phyloP scores from a whole-genome alignment of 139 green algal species.

The Haematococcus lacustris region DNA sequence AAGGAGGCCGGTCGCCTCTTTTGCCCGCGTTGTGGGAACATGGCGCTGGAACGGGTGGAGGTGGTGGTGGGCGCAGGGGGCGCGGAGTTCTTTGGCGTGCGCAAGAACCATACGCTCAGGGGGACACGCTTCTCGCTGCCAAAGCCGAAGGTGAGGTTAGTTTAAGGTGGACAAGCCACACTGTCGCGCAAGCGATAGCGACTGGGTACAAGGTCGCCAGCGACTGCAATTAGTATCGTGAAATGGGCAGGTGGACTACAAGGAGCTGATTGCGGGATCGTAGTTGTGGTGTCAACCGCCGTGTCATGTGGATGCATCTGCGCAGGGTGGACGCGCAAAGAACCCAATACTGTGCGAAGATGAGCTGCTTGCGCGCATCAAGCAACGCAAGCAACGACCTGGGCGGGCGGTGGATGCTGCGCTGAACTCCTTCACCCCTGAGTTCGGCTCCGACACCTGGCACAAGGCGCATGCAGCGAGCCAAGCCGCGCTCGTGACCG shows the following conservation, averaged over 20 bases:
- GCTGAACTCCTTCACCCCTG: conserved; percentile 67
- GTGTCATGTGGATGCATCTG: too few species aligned
- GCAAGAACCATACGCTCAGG: conserved; percentile 68
- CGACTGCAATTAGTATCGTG: too few species aligned
- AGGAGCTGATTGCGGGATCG: too few species aligned
- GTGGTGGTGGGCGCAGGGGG: conserved; percentile 64
- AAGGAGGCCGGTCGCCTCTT: conserved; percentile 78
- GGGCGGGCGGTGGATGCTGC: too few species aligned
- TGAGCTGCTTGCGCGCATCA: conserved; percentile 38
- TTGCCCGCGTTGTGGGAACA: conserved; percentile 90
- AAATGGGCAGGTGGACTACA: too few species aligned
- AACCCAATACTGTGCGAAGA: conserved; percentile 86
- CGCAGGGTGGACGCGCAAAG: conserved; percentile 52
- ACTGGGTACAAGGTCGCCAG: too few species aligned
- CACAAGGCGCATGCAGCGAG: too few species aligned
- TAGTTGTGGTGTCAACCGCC: too few species aligned
- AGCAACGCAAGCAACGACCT: too few species aligned
- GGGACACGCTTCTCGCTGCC: conserved; percentile 85
- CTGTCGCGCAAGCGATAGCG: too few species aligned
- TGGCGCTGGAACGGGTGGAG: conserved; percentile 75
- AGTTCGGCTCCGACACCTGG: conserved; percentile 64
- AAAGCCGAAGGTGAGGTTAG: conserved; percentile 67
- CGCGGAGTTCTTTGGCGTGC: conserved; percentile 67
- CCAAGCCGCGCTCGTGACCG: too few species aligned
- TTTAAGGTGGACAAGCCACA: too few species aligned